Evolutionary conservation across 345 rosid genomes (phyloP).

Genomic region (Lepidium didymum): DNA sequence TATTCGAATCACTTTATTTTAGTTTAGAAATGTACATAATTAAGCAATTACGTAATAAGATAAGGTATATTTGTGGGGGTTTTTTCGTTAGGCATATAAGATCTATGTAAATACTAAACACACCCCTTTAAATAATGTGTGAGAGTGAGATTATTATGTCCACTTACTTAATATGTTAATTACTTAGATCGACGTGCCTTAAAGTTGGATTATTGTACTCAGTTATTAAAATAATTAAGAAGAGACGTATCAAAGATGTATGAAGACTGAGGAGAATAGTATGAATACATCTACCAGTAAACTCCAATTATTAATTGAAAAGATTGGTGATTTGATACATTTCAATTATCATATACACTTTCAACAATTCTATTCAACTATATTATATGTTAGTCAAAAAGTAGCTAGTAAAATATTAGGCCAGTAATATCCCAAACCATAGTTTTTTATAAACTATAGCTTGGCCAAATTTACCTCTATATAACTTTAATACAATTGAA

Average conservation of each 20-base stretch:
- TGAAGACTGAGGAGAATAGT: background rate
- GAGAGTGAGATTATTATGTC: background rate
- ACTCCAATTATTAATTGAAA: slow-evolving; percentile 8
- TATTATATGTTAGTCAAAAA: background rate
- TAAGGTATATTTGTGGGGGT: background rate
- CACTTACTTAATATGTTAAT: background rate
- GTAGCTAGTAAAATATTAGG: background rate
- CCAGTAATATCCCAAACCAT: background rate
- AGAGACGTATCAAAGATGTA: slow-evolving; percentile 14
- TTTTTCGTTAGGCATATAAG: background rate
- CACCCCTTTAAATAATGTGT: background rate
- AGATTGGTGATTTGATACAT: background rate
- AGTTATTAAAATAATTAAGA: background rate
- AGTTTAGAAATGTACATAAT: background rate
- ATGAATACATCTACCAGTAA: background rate
- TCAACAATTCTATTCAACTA: background rate
- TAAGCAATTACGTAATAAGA: background rate
- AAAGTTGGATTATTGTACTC: background rate
- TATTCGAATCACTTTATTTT: no score
- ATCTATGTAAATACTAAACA: background rate
- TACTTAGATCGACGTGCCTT: background rate
- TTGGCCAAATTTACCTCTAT: background rate
- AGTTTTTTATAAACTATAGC: background rate
- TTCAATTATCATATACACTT: background rate
- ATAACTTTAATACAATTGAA: background rate